Base-by-base conservation (phyloP, 2,329 filamentous ascomycete genomes). In the Penicillium carneum region DNA sequence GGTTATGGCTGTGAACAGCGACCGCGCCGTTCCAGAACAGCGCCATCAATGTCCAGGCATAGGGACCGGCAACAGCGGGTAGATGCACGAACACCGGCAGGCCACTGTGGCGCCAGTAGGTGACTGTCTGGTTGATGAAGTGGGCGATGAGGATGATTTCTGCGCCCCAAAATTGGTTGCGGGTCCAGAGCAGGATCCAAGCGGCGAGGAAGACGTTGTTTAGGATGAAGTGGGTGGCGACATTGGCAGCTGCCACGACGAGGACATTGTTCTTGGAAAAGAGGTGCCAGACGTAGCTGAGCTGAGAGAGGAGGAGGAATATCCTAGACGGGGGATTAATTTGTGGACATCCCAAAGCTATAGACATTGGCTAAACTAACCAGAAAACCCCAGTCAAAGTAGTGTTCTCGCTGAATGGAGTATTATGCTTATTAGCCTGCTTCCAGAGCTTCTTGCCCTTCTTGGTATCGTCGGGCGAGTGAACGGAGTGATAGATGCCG, bases 11-110 rank as follows among this genome's bases (percentile, higher is more conserved):
- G 72, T 91, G 83, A n/a, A 94, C 86, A 74, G 91, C 90, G 49
- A 93, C 88, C 20, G 93, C 92, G 9, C 93, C 93, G 69, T 92
- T 91, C 91, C 92, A 96, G 82, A 93, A 94, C 55, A 97, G 84
- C 33, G 91, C 90, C 14, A 94, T 88, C 72, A 95, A 91, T 14
- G 90, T 93, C 91, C 92, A 97, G 1, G 90, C 91, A 68, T 96
- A 82, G 6, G 93, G 93, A 0, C 88, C 91, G 16, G 90, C 89
- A 23, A 93, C 87, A 46, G 88, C 88, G 6, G 91, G 87, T 11
- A 88, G 81, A 77, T 96, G 92, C 69, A 96, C 91, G 71, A 90
- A 87, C 62, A 88, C 84, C 4, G 90, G 87, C 57, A 89, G 88
- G 0, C 85, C 85, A 20, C 85, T 84, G 80, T 96, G 89, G 64